phyloP scores from a whole-genome alignment of 2,329 filamentous ascomycete genomes.

The Hypoxylon sp. region DNA sequence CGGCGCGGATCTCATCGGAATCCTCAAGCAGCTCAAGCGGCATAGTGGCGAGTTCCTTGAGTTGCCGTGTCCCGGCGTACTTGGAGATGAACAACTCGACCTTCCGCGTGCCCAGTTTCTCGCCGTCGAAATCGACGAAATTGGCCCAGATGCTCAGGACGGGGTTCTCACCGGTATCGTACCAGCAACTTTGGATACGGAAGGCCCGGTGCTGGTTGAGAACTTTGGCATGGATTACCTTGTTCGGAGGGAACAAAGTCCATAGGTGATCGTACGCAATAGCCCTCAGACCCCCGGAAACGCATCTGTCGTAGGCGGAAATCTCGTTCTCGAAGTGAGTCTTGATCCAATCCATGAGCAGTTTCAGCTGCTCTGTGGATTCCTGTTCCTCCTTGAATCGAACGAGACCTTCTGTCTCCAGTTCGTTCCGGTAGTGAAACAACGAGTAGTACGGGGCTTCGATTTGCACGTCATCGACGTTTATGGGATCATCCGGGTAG shows the following conservation, averaged over 20 bases:
- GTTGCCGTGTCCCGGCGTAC: conserved; percentile 49
- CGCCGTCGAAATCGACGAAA: conserved; percentile 57
- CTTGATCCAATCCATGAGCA: conserved; percentile 53
- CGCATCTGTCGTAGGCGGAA: conserved; percentile 48
- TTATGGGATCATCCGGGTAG: conserved; percentile 42
- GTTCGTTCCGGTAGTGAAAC: conserved; percentile 48
- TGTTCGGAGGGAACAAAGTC: conserved; percentile 51
- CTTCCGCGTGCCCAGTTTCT: conserved; percentile 51
- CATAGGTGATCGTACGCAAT: conserved; percentile 52
- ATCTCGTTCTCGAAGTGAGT: conserved; percentile 51
- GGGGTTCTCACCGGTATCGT: conserved; percentile 45
- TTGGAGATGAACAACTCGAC: conserved; percentile 48
- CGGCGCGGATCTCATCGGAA: conserved; percentile 36
- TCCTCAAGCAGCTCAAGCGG: conserved; percentile 53
- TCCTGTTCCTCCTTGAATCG: conserved; percentile 52
- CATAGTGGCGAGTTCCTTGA: conserved; percentile 51
- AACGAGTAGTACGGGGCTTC: conserved; percentile 50
- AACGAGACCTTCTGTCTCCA: conserved; percentile 48
- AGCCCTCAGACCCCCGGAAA: conserved; percentile 47
- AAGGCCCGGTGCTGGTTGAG: conserved; percentile 52
- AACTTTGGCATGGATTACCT: conserved; percentile 49
- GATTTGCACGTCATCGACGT: conserved; percentile 48
- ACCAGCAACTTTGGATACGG: conserved; percentile 50
- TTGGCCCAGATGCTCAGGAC: conserved; percentile 47
- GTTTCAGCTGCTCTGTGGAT: conserved; percentile 47